Base-by-base conservation (phyloP, 2,329 filamentous ascomycete genomes). In the Lachnellula suecica region DNA sequence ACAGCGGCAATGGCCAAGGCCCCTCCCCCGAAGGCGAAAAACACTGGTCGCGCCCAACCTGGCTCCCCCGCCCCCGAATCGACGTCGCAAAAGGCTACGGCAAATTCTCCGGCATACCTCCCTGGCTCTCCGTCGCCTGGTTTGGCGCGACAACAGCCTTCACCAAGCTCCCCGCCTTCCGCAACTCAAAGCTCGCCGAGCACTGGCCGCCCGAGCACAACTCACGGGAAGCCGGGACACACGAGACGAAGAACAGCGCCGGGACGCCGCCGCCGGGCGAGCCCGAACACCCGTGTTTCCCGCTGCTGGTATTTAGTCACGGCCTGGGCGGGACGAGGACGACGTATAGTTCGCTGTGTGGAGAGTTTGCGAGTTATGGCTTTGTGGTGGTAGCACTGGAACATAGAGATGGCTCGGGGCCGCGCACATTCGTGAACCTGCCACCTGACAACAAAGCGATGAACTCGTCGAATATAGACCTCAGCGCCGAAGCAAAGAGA, bases 301-400 rank as follows among this genome's bases (percentile, higher is more conserved):
- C 84, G 1, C 70, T 87, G 20, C 72, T 88, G 29, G 73, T 88
- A 20, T 88, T 88, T 66, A 85, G 81, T 60, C 84, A 88, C 66
- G 84, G 84, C 0, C 68, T 88, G 5, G 83, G 84, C 4, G 84
- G 83, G 0, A 85, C 81, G 2, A 71, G 83, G 43, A 85, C 83
- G 2, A 79, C 78, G 56, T 86, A 85, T 61, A 84, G 79, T 17
- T 76, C 77, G 15, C 71, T 87, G 2, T 87, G 83, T 58, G 82
- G 83, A 7, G 83, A 88, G 58, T 79, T 88, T 58, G 84, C 83
- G 0, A 84, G 81, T 62, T 83, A 85, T 58, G 83, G 84, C 0
- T 85, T 87, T 59, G 72, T 88, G 1, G 82, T 88, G 0, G 77
- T 83, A 29, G 82, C 83, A 0, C 63, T 88, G 22, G 84, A 88